Evolutionary conservation across 169 alveolate species (phyloP).

Genomic region (Cryptosporidium ubiquitum): DNA sequence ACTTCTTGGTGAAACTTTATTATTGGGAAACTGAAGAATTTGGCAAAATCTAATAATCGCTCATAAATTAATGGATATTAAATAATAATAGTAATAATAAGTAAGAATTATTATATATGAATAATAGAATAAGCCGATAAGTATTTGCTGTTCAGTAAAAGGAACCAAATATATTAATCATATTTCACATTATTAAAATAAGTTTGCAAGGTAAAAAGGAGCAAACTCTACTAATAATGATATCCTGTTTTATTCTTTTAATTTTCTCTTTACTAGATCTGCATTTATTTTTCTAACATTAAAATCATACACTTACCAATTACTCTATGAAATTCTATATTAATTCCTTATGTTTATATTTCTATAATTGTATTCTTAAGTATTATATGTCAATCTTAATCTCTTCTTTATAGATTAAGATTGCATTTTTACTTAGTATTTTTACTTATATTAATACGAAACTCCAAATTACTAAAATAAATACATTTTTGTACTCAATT

Average conservation of each 20-base stretch:
- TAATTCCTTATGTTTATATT: background rate
- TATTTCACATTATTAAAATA: background rate
- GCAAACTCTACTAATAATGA: background rate
- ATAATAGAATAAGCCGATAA: background rate
- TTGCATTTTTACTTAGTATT: too few species aligned
- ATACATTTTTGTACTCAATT: background rate
- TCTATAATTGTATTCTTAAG: too few species aligned
- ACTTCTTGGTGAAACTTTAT: too few species aligned
- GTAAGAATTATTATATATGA: background rate
- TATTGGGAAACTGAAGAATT: background rate
- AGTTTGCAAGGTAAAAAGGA: background rate
- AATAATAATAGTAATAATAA: background rate
- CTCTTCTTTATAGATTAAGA: too few species aligned
- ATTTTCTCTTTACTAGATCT: slow-evolving; percentile 18
- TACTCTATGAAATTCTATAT: background rate
- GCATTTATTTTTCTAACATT: background rate
- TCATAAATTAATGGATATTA: background rate
- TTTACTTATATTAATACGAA: too few species aligned
- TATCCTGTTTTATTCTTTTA: slow-evolving; percentile 18
- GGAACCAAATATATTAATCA: background rate
- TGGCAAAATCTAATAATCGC: background rate
- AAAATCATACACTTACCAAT: background rate
- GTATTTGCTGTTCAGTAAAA: slow-evolving; percentile 9
- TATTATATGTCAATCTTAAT: too few species aligned
- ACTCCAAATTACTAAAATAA: too few species aligned